These are phyloP conservation scores for Microdochium bolleyi DNA, from an alignment of 2,329 filamentous ascomycete genomes.

Conservation along the genomic window DNA sequence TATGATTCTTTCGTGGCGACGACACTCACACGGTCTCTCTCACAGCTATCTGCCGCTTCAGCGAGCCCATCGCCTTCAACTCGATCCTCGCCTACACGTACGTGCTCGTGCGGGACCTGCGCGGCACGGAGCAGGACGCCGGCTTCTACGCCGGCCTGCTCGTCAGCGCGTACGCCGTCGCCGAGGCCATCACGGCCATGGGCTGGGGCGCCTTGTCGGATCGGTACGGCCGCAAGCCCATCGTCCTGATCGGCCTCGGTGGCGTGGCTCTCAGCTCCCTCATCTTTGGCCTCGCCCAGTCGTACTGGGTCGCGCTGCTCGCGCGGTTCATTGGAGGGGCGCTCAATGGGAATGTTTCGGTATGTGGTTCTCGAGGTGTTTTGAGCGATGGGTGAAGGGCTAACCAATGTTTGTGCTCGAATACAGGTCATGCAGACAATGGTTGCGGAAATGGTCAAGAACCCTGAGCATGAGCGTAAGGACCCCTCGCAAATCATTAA, in stretches of 20 bases:
- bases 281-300: conserved; percentile 30
- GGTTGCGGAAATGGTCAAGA: conserved; percentile 32
- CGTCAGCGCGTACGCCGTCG: conserved; percentile 33
- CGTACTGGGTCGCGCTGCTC: conserved; percentile 32
- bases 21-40: background rate
- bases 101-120: conserved; percentile 30
- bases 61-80: conserved; percentile 36
- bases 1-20: no score
- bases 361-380: no score
- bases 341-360: conserved; percentile 29
- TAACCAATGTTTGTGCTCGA: conserved; percentile 1
- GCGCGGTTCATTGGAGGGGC: conserved; percentile 30
- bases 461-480: conserved; percentile 31
- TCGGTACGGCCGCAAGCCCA: conserved; percentile 26
- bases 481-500: background rate
- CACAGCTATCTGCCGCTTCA: conserved; percentile 29
- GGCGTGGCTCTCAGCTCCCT: conserved; percentile 29
- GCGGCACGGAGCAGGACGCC: conserved; percentile 26
- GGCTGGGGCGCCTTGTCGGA: conserved; percentile 33
- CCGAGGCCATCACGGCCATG: conserved; percentile 32
- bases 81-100: conserved; percentile 35
- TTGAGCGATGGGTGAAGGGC: background rate
- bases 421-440: conserved; percentile 29
- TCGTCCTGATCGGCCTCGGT: conserved; percentile 24
- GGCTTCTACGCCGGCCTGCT: conserved; percentile 42